These are phyloP conservation scores for Hericium coralloides DNA, from an alignment of 768 basidiomycete species.

Conservation along the genomic window DNA sequence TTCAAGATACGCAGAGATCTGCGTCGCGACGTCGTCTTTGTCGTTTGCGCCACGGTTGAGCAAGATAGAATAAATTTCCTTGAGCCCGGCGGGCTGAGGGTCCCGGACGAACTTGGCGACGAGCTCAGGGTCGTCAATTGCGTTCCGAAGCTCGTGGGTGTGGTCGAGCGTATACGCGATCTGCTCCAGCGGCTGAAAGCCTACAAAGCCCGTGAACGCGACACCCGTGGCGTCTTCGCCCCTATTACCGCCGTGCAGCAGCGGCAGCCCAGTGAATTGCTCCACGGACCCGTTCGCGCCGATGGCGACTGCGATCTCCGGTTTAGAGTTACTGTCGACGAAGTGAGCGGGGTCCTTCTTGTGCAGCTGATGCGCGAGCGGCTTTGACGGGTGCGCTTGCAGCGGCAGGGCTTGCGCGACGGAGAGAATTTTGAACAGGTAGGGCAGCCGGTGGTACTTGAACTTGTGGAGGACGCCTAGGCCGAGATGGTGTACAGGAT, in stretches of 20 bases:
- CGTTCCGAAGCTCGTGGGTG: conserved; percentile 34
- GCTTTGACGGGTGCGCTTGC: conserved; percentile 51
- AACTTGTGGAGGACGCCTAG: conserved; percentile 53
- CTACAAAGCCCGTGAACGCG: conserved; percentile 36
- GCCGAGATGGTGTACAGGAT: conserved; percentile 25
- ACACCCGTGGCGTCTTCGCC: conserved; percentile 8
- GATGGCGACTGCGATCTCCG: conserved; percentile 50
- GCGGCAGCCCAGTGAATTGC: conserved; percentile 5
- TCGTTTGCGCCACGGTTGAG: conserved; percentile 26
- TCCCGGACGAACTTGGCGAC: conserved; percentile 23
- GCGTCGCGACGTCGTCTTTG: conserved; percentile 16
- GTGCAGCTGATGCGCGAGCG: conserved; percentile 34
- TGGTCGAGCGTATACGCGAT: conserved; percentile 32
- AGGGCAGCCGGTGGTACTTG: conserved; percentile 42
- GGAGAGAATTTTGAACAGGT: conserved; percentile 44
- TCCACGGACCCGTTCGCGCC: conserved; percentile 22
- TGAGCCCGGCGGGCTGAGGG: conserved; percentile 25
- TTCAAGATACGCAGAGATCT: conserved; percentile 26
- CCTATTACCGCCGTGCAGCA: background rate
- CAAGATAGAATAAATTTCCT: conserved; percentile 32
- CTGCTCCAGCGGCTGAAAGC: conserved; percentile 40
- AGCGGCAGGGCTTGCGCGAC: conserved; percentile 42
- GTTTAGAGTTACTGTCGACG: conserved; percentile 48
- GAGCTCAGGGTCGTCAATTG: conserved; percentile 28
- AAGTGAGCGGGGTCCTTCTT: conserved; percentile 31